Percentiles rank a stretch among this genome's conserved stretches.
phyloP scores from a whole-genome alignment of 2,329 filamentous ascomycete genomes.

The Penicillium sp. region DNA sequence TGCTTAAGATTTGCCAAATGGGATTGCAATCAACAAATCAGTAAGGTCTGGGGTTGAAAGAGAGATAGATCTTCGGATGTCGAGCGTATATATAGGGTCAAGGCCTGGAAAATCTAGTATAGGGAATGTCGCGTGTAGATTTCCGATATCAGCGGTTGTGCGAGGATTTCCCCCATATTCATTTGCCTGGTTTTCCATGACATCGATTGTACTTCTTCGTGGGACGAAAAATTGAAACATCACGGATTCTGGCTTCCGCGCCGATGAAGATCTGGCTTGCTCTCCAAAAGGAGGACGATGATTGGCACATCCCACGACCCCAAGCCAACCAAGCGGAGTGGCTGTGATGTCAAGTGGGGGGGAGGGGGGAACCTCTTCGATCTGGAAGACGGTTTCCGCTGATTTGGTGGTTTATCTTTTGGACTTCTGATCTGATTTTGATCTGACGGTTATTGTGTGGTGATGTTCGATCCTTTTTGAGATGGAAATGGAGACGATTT shows the following conservation, averaged over 20 bases:
- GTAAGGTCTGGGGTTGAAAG: neutral
- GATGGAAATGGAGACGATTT: neutral
- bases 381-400: slow-evolving; percentile 8
- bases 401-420: neutral
- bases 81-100: slow-evolving; percentile 13
- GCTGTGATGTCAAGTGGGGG: slow-evolving; percentile 7
- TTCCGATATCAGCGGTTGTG: slow-evolving; percentile 13
- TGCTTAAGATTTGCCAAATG: neutral
- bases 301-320: slow-evolving; percentile 1
- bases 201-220: neutral
- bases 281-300: slow-evolving; percentile 4
- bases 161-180: slow-evolving; percentile 2
- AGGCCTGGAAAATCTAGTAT: neutral
- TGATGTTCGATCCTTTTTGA: neutral
- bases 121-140: slow-evolving; percentile 14
- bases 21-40: neutral
- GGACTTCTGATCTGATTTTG: neutral
- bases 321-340: slow-evolving; percentile 5
- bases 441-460: neutral
- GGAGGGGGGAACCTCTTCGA: neutral
- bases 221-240: slow-evolving; percentile 11
- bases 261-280: slow-evolving; percentile 6
- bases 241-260: slow-evolving; percentile 30
- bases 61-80: neutral
- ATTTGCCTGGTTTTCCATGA: slow-evolving; percentile 15